Evolutionary conservation across 192 early-diverging fungal species (phyloP).

Genomic region (Pilobolus umbonatus): DNA sequence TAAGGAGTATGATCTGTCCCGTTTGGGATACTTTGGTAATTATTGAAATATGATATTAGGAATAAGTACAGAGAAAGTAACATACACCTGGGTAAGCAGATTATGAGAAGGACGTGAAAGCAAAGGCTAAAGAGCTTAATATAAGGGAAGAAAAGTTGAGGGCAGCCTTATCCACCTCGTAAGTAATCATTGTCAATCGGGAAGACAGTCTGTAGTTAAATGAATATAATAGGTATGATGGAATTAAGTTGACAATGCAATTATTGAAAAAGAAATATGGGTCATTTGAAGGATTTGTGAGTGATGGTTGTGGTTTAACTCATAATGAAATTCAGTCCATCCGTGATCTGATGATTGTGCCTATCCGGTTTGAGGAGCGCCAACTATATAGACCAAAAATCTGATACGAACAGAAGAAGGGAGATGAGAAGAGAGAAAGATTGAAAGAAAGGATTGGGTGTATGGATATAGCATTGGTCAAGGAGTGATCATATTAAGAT

Average conservation of each 20-base stretch:
- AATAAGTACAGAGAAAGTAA: not conserved
- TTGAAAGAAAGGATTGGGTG: not conserved
- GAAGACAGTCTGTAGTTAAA: no score
- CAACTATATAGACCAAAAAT: slow-evolving; percentile 23
- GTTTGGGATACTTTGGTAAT: slow-evolving; percentile 34
- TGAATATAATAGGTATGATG: slow-evolving; percentile 17
- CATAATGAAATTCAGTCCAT: slow-evolving; percentile 34
- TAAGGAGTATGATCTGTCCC: slow-evolving; percentile 57
- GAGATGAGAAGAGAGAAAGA: not conserved
- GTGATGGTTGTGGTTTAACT: slow-evolving; percentile 34
- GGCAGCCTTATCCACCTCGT: slow-evolving; percentile 22
- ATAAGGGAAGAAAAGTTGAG: slow-evolving; percentile 18
- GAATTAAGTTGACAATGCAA: slow-evolving; percentile 28
- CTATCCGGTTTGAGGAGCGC: slow-evolving; percentile 35
- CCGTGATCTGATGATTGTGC: slow-evolving; percentile 37
- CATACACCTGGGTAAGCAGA: not conserved
- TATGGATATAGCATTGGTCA: no score
- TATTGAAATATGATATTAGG: not conserved
- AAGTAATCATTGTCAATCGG: not conserved
- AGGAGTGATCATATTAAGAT: no score
- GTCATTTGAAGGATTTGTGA: slow-evolving; percentile 41
- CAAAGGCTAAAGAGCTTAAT: slow-evolving; percentile 15
- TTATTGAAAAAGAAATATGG: slow-evolving; percentile 42
- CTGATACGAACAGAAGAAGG: not conserved
- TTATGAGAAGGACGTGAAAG: slow-evolving; percentile 6